phyloP scores from a whole-genome alignment of 108 stramenopile genomes.

The Cyclotella atomus region DNA sequence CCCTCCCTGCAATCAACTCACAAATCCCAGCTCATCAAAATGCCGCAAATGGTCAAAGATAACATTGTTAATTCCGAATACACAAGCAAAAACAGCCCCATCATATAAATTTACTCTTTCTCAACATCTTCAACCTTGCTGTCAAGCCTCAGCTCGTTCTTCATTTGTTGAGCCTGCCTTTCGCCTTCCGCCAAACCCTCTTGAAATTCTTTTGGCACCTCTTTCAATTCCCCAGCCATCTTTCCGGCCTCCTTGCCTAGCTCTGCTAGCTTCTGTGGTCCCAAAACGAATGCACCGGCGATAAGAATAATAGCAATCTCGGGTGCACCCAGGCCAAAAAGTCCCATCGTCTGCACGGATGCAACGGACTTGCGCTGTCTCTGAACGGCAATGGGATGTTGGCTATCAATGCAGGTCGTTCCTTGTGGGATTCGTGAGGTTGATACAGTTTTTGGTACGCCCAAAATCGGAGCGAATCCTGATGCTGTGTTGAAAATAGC shows the following conservation, averaged over 20 bases:
- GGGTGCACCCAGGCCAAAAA: conserved; percentile 93
- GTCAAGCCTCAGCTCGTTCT: conserved; percentile 58
- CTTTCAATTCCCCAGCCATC: conserved; percentile 96
- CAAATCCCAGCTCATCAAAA: too few species aligned
- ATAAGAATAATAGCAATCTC: conserved; percentile 92
- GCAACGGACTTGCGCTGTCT: conserved; percentile 78
- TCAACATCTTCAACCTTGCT: conserved; percentile 41
- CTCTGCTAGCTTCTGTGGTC: conserved; percentile 92
- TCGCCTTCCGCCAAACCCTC: conserved; percentile 92
- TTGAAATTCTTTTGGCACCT: conserved; percentile 95
- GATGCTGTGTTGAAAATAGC: conserved; percentile 27
- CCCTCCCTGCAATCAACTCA: too few species aligned
- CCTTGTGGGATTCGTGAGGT: conserved; percentile 29
- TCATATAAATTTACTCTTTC: conserved; percentile 32
- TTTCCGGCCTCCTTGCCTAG: conserved; percentile 94
- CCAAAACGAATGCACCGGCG: conserved; percentile 92
- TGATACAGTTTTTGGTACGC: conserved; percentile 15
- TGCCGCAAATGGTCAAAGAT: too few species aligned
- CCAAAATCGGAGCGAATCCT: conserved; percentile 48
- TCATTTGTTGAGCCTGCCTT: conserved; percentile 66
- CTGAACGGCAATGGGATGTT: conserved; percentile 44
- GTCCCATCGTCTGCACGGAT: conserved; percentile 82
- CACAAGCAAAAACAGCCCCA: not conserved
- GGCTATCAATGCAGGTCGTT: conserved; percentile 32
- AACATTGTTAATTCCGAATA: too few species aligned